phyloP scores from a whole-genome alignment of 2,329 filamentous ascomycete genomes.

The Phyllosticta citrichinensis region DNA sequence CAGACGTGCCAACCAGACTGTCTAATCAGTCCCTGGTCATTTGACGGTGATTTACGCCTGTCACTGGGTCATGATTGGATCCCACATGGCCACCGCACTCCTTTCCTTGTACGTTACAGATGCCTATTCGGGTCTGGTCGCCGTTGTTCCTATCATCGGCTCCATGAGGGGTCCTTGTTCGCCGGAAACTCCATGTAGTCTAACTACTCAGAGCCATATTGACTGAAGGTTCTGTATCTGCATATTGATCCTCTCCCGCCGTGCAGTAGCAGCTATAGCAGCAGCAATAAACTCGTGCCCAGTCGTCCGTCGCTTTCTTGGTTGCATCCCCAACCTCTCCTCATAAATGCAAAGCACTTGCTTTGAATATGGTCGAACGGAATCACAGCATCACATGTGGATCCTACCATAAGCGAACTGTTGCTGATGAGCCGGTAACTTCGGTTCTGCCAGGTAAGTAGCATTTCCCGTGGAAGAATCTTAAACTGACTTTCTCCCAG shows the following conservation, averaged over 20 bases:
- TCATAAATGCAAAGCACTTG: background rate
- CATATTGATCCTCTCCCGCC: background rate
- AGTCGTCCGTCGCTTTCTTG: background rate
- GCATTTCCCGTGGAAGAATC: too few relatives aligned
- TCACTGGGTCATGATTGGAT: background rate
- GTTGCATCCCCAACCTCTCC: background rate
- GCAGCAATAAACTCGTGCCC: background rate
- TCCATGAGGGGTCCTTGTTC: background rate
- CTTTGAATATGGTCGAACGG: constrained; percentile 13
- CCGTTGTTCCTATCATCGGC: background rate
- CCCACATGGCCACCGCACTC: background rate
- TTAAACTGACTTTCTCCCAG: constrained; percentile 10
- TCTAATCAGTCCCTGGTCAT: background rate
- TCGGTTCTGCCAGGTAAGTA: constrained; percentile 34
- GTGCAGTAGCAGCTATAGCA: background rate
- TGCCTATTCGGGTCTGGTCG: background rate
- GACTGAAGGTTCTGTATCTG: background rate
- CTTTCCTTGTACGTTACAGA: background rate
- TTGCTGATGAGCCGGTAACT: constrained; percentile 43
- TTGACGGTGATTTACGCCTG: background rate
- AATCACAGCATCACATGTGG: constrained; percentile 13
- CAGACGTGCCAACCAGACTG: background rate
- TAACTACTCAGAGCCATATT: background rate
- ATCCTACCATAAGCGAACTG: constrained; percentile 19
- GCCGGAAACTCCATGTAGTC: background rate